phyloP scores from a whole-genome alignment of 1,284 basidiomycete species.

The Neotropicomus parvogracilis region DNA sequence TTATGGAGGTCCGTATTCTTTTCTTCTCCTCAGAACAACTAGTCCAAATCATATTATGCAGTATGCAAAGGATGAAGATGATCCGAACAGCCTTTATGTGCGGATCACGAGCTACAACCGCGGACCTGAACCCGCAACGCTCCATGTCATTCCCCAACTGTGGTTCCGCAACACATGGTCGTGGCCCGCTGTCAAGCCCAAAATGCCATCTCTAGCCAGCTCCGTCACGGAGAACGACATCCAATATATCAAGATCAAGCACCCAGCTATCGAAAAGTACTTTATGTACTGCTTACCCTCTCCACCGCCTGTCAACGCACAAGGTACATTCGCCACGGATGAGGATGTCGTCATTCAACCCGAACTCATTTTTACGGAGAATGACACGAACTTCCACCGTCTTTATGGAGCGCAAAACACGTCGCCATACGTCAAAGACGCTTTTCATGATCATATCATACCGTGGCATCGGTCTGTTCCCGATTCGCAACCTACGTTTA shows the following conservation, averaged over 20 bases:
- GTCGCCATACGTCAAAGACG: slow-evolving; percentile 88
- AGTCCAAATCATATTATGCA: slow-evolving; percentile 32
- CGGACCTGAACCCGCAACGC: slow-evolving; percentile 91
- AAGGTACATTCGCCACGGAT: slow-evolving; percentile 56
- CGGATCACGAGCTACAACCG: slow-evolving; percentile 97
- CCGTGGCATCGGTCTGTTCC: slow-evolving; percentile 67
- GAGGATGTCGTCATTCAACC: slow-evolving; percentile 75
- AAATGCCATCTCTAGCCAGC: slow-evolving; percentile 69
- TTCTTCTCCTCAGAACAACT: neutral
- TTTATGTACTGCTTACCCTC: slow-evolving; percentile 90
- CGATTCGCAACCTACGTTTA: slow-evolving; percentile 54
- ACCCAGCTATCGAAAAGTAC: slow-evolving; percentile 71
- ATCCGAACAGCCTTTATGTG: slow-evolving; percentile 84
- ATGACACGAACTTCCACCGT: slow-evolving; percentile 93
- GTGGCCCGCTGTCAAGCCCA: slow-evolving; percentile 81
- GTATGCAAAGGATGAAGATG: slow-evolving; percentile 97
- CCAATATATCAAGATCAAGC: slow-evolving; percentile 68
- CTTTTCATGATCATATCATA: slow-evolving; percentile 98
- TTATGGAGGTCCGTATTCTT: slow-evolving; percentile 71
- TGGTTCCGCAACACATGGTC: slow-evolving; percentile 99
- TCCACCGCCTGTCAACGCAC: slow-evolving; percentile 81
- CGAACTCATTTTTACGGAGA: slow-evolving; percentile 89
- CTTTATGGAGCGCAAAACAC: slow-evolving; percentile 87
- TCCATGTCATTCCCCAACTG: slow-evolving; percentile 93
- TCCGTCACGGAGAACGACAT: slow-evolving; percentile 50